phyloP scores from a whole-genome alignment of 179 eudicot genomes.

The Vitellaria paradoxa region DNA sequence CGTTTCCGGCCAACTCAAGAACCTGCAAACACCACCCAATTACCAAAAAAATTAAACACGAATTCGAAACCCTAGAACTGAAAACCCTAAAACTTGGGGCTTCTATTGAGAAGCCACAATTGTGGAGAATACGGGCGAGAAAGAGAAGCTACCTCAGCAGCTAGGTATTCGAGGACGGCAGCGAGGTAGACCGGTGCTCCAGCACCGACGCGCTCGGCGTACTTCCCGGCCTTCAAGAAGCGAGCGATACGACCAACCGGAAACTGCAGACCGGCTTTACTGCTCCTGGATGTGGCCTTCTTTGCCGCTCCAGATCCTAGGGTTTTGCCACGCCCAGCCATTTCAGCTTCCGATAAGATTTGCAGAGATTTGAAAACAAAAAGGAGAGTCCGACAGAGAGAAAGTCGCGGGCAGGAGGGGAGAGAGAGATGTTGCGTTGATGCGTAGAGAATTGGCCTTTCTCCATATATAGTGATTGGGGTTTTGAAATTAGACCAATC shows the following conservation, averaged over 20 bases:
- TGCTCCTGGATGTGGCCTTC: constrained; percentile 34
- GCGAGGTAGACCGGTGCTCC: constrained; percentile 38
- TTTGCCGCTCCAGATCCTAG: constrained; percentile 46
- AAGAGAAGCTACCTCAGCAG: constrained; percentile 27
- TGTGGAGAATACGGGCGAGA: not conserved
- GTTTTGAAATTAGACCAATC: constrained; percentile 28
- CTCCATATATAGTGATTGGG: constrained; percentile 29
- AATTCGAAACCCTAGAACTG: constrained; percentile 11
- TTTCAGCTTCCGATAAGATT: constrained; percentile 16
- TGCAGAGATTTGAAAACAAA: not conserved
- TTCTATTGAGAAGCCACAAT: not conserved
- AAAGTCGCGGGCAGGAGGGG: not conserved
- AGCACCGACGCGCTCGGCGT: constrained; percentile 39
- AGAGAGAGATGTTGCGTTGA: not conserved
- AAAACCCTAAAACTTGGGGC: not conserved
- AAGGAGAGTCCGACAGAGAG: not conserved
- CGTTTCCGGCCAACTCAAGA: constrained; percentile 41
- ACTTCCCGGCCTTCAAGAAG: constrained; percentile 39
- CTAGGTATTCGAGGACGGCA: constrained; percentile 35
- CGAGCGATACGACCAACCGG: constrained; percentile 43
- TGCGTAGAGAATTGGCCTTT: not conserved
- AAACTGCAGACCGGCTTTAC: constrained; percentile 43
- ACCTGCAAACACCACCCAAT: constrained; percentile 18
- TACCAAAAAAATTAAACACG: not conserved
- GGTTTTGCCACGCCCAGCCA: constrained; percentile 84